phyloP scores from a whole-genome alignment of 495 filamentous ascomycete genomes.

The Letharia columbiana region DNA sequence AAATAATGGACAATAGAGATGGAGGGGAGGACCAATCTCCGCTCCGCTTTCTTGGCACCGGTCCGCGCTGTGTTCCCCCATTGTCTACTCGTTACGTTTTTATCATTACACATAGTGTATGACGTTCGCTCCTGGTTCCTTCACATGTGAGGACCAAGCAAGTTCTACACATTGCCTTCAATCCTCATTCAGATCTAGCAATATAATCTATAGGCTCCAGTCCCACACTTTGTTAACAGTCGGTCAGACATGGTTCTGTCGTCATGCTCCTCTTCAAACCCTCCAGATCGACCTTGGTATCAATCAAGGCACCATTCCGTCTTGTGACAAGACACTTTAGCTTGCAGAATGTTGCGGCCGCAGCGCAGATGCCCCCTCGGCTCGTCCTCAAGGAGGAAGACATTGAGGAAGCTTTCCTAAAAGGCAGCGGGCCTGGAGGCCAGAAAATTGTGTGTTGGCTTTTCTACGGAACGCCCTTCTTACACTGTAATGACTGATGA shows the following conservation, averaged over 20 bases:
- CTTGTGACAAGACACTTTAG: background rate
- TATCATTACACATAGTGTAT: background rate
- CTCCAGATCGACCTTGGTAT: background rate
- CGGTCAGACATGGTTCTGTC: background rate
- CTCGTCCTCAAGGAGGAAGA: conserved; percentile 67
- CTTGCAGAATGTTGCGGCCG: conserved; percentile 1
- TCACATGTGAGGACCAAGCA: background rate
- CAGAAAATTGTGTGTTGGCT: conserved; percentile 68
- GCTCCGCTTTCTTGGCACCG: too few relatives aligned
- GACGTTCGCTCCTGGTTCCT: background rate
- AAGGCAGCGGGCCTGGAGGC: conserved; percentile 85
- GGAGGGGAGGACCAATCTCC: too few relatives aligned
- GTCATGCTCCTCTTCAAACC: background rate
- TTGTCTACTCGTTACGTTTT: background rate
- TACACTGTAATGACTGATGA: conserved; percentile 4
- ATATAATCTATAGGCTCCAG: background rate
- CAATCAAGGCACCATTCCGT: background rate
- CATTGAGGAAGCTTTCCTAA: conserved; percentile 75
- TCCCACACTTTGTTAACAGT: background rate
- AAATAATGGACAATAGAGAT: too few relatives aligned
- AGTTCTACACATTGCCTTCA: background rate
- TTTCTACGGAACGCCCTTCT: background rate
- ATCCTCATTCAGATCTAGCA: background rate
- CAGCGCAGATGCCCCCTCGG: conserved; percentile 64
- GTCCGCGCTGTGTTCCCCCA: background rate